Evolutionary conservation across 371 early-diverging fungal genomes (phyloP), one percentile per base, ranked within the genome.

Genomic region (Mortierella sp.): DNA sequence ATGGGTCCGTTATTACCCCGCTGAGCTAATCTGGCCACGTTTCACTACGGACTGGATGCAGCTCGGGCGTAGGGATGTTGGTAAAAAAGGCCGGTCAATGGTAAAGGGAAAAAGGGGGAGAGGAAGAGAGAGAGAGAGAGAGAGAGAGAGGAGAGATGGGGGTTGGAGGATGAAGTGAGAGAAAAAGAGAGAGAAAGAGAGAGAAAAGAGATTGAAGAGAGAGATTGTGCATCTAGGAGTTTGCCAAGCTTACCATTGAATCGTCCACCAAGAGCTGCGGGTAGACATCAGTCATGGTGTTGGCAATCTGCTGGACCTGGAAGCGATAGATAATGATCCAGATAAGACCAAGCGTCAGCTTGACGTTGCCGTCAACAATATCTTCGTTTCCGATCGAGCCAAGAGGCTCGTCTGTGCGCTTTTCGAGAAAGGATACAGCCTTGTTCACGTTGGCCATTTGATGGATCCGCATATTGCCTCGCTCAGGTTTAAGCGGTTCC

Each of bases 311-410:
- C 60, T 88, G 88, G 47, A 91, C 82, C 62, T 91, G 88, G 72
- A 91, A 92, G 53, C 87, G 84, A 53, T 92, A 84, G 81, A 95
- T 95, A 63, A 96, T 85, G 43, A 91, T 86, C 86, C 94, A 95
- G 23, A 95, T 84, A 26, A 95, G 85, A 37, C 94, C 97, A 23
- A 97, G 74, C 0, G 95, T 95, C 66, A 95, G 87, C 82, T 95
- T 97, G 47, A 88, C 79, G 77, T 96, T 94, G 37, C 95, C 94
- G 73, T 95, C 93, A 28, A 93, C 92, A 71, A 97, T 93, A 70
- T 94, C 95, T 62, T 90, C 92, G 48, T 92, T 87, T 45, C 95
- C 95, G 67, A 95, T 93, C 75, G 93, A 90, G 21, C 72, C 50
- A 48, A 71, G 30, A 0, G 72, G 68, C 5, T 89, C 84, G 56